Base-by-base conservation (phyloP, 2,329 filamentous ascomycete species). In the Epicoccum sorghinum region DNA sequence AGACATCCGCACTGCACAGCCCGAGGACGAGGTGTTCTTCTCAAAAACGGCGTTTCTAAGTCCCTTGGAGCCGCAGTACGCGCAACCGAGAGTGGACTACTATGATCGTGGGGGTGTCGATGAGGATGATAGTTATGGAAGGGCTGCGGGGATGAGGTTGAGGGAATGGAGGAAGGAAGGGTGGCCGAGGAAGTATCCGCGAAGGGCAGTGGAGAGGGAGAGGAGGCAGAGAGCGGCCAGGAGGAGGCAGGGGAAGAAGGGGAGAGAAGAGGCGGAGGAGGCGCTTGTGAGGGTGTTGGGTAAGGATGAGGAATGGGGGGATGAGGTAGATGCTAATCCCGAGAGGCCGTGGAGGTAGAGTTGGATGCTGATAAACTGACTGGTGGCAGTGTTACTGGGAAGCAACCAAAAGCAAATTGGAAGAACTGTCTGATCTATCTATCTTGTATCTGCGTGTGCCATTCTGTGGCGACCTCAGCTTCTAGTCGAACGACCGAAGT, bases 61-160 rank as follows among this genome's bases (percentile, higher is more conserved):
- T 3, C 61, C 59, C 0, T 40, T 65, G 0, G 59, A 65, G 4
- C 62, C 61, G 2, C 49, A 59, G 23, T 67, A 60, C 14, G 62
- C 64, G 2, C 39, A 57, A 5, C 64, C 62, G 0, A 33, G 62
- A 0, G 58, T 64, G 8, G 47, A 60, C 4, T 51, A 35, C 12
- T 42, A 48, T 12, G 29, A 43, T 13, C 45, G 37, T 2, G 39
- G 52, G 0, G 52, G 53, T 24, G 10, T 37, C 2, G 27, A 47
- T 7, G 41, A 46, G 1, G 41, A 55, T 18, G 47, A 55, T 25
- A 14, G 7, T 8, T 30, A 7, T n/a, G 46, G 30, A 5, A 25
- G 18, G 14, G 12, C 57, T 3, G 51, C 55, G 1, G 47, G 22
- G 6, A 8, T 5, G 24, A 30, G 62, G 6, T 27, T 66, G n/a